Base-by-base conservation (phyloP, 306 rosid genomes). In the Alnus glutinosa region DNA sequence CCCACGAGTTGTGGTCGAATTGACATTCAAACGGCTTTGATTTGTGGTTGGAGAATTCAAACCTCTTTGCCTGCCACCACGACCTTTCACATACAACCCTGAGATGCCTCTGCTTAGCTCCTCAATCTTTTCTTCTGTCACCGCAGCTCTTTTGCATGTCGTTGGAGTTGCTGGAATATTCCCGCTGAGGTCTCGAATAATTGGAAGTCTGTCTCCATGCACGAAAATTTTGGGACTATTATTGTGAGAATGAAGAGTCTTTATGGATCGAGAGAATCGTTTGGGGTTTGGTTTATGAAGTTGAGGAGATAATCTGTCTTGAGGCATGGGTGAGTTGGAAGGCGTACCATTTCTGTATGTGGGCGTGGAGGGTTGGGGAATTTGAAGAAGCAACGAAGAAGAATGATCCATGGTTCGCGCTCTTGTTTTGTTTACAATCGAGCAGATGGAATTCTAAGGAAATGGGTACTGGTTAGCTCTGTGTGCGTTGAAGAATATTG, bases 351-450 rank as follows among this genome's bases (percentile, higher is more conserved):
- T 42, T 42, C 46, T 42, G 70, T 34, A 14, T 14, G 46, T 34
- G 44, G 70, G 70, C 6, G 70, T 63, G 70, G 47, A 63, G 70
- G 70, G 71, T 39, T 37, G 50, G 8, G 71, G 30, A 39, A 66
- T 66, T 66, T 66, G 48, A 39, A 63, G 70, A 34, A 66, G 48
- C 48, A 16, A 12, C 15, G 37, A 58, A 66, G 37, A 58, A 66
- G 48, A 66, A 18, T 3, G 28, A 15, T 66, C 30, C 71, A 37
- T 66, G 19, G 8, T 5, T 11, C 5, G 19, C 55, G 18, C 12
- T 7, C 19, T 37, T 36, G 49, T 37, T 66, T 5, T 66, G 49
- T 6, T 66, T 16, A 37, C 71, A 23, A 23, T 23, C 28, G 12
- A 63, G 28, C 48, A 66, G 49, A 66, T 37, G 23, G 46, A 42